phyloP scores from a whole-genome alignment of 345 rosid genomes.

The Firmiana major region DNA sequence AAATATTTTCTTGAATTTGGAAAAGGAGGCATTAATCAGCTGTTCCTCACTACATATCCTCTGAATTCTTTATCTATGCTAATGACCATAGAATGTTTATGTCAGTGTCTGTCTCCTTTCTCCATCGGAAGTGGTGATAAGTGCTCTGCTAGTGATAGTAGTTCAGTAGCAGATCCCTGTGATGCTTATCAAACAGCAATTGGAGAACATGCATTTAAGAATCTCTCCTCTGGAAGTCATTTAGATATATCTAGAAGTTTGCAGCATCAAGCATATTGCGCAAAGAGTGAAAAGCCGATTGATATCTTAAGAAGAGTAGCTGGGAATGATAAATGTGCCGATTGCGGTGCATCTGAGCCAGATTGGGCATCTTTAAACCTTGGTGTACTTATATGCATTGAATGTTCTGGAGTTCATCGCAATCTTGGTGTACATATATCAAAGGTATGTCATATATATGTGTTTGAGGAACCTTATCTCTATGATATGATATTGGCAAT shows the following conservation, averaged over 20 bases:
- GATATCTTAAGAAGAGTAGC: constrained; percentile 52
- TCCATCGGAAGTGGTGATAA: constrained; percentile 35
- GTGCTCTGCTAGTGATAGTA: constrained; percentile 41
- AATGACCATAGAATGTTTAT: constrained; percentile 17
- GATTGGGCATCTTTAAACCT: constrained; percentile 87
- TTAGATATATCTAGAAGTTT: constrained; percentile 38
- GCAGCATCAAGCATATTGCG: constrained; percentile 34
- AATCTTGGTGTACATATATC: constrained; percentile 83
- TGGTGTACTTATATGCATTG: constrained; percentile 71
- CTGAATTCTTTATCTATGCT: background rate
- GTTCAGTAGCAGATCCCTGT: constrained; percentile 41
- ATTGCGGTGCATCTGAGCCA: constrained; percentile 75
- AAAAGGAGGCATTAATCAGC: background rate
- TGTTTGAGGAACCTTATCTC: constrained; percentile 1
- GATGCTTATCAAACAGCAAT: constrained; percentile 36
- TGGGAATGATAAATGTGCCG: constrained; percentile 76
- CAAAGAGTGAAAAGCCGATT: constrained; percentile 56
- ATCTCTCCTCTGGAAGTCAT: constrained; percentile 34
- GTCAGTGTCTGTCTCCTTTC: constrained; percentile 45
- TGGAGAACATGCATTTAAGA: constrained; percentile 36
- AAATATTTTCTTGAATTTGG: background rate
- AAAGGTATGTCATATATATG: constrained; percentile 41
- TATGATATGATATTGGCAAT: background rate
- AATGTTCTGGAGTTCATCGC: constrained; percentile 79
- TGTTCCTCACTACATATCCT: background rate